These are phyloP conservation scores for Talaromyces sp. DNA, from an alignment of 2,329 filamentous ascomycete genomes.

Conservation along the genomic window DNA sequence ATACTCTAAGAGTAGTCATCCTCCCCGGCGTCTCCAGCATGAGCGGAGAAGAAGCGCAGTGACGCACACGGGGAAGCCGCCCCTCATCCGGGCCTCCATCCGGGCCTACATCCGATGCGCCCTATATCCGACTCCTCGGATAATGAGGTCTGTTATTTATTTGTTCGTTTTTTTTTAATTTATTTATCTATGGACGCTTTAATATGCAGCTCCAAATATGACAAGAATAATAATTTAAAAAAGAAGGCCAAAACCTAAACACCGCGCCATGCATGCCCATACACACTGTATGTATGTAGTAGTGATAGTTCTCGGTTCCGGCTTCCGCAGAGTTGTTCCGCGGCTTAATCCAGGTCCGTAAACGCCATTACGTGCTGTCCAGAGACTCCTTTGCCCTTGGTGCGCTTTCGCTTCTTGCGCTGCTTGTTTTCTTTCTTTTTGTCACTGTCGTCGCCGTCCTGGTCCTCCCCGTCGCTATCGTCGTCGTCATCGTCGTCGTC, in stretches of 20 bases:
- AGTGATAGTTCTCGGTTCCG: background rate
- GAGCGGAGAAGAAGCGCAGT: background rate
- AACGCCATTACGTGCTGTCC: constrained; percentile 39
- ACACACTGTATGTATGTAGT: background rate
- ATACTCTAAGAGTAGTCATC: background rate
- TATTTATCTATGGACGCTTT: background rate
- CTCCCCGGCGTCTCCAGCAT: background rate
- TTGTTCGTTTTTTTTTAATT: background rate
- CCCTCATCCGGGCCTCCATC: background rate
- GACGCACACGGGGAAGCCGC: background rate
- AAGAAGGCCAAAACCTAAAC: background rate
- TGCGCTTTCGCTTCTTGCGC: constrained; percentile 44
- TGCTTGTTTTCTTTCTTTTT: constrained; percentile 40
- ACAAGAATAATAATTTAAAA: background rate
- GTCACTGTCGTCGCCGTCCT: constrained; percentile 41
- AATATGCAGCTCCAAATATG: background rate
- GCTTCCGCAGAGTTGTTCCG: background rate
- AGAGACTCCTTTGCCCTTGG: constrained; percentile 38
- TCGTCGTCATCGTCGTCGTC: constrained; percentile 30
- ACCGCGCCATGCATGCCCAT: background rate
- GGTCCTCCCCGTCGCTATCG: constrained; percentile 39
- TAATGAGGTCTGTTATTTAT: background rate
- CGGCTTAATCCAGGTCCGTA: constrained; percentile 34
- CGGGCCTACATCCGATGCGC: background rate
- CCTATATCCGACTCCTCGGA: background rate